Evolutionary conservation across 2,329 filamentous ascomycete species (phyloP).

Genomic region (Sporothrix phasma): DNA sequence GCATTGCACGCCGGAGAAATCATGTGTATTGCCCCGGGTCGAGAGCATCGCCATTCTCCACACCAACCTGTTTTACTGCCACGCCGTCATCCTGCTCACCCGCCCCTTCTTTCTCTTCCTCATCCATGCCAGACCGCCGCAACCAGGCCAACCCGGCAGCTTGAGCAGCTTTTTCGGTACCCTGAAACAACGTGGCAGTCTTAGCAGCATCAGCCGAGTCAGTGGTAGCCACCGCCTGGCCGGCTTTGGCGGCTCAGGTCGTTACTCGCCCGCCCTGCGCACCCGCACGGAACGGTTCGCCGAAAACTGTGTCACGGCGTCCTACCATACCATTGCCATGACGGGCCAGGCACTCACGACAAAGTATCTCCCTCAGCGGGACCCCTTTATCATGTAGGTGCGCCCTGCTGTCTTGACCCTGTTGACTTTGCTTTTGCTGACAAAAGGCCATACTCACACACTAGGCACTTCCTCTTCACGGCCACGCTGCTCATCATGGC

Average conservation of each 20-base stretch:
- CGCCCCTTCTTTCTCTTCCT: conserved; percentile 54
- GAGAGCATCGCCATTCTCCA: conserved; percentile 52
- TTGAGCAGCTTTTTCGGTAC: neutral
- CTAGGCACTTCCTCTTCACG: conserved; percentile 47
- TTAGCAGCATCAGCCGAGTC: neutral
- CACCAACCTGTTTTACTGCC: conserved; percentile 50
- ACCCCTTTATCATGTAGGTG: conserved; percentile 48
- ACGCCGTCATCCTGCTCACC: conserved; percentile 53
- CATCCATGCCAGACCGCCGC: conserved; percentile 29
- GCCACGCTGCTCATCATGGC: conserved; percentile 44
- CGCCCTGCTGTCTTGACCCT: too few species aligned
- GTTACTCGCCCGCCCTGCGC: conserved; percentile 27
- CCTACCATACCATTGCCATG: conserved; percentile 40
- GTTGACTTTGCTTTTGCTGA: too few species aligned
- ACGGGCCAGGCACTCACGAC: conserved; percentile 35
- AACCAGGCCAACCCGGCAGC: neutral
- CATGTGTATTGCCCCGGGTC: conserved; percentile 26
- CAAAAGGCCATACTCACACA: too few species aligned
- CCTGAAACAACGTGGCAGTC: neutral
- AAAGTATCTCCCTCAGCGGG: conserved; percentile 38
- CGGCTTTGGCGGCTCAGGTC: neutral
- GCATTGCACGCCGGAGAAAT: conserved; percentile 29
- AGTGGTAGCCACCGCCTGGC: neutral
- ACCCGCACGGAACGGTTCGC: conserved; percentile 32
- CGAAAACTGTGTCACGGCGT: conserved; percentile 40